These are phyloP conservation scores for Anisodus acutangulus DNA, from an alignment of 257 asterid genomes.

Conservation along the genomic window DNA sequence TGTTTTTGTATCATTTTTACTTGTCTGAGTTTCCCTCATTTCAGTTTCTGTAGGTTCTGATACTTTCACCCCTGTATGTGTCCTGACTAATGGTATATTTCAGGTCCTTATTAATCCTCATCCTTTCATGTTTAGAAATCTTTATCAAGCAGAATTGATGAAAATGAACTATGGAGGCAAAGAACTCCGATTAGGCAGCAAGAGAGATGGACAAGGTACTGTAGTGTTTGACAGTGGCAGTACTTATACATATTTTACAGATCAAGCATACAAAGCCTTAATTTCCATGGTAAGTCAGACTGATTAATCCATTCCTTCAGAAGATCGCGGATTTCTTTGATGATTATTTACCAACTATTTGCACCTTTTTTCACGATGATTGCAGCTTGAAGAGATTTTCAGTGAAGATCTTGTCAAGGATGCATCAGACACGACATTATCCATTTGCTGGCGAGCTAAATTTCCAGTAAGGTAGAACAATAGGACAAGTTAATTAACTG, in stretches of 20 bases:
- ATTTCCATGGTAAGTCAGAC: conserved; percentile 52
- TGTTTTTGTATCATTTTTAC: background rate
- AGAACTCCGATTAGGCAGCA: conserved; percentile 45
- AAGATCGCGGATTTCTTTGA: conserved; percentile 25
- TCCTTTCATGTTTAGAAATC: conserved; percentile 47
- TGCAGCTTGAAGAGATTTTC: conserved; percentile 59
- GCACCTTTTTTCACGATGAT: background rate
- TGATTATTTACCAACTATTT: conserved; percentile 27
- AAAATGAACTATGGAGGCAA: conserved; percentile 61
- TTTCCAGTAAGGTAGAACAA: conserved; percentile 55
- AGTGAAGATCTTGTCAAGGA: conserved; percentile 58
- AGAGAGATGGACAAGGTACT: conserved; percentile 42
- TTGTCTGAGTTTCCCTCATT: background rate
- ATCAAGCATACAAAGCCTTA: conserved; percentile 62
- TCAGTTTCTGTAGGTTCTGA: background rate
- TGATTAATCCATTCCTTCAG: conserved; percentile 15
- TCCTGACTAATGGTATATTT: conserved; percentile 15
- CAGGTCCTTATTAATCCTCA: conserved; percentile 27
- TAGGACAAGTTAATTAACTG: background rate
- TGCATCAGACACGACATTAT: conserved; percentile 61
- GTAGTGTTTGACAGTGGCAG: conserved; percentile 77
- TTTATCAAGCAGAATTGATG: conserved; percentile 61
- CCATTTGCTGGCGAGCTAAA: conserved; percentile 70
- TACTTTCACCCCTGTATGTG: background rate
- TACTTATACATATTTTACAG: conserved; percentile 66